A percentile compares a stretch with the other conserved stretches of the same genome.
phyloP scores from a whole-genome alignment of 176 grass and related monocot genomes.

The Tillandsia fasciculata region DNA sequence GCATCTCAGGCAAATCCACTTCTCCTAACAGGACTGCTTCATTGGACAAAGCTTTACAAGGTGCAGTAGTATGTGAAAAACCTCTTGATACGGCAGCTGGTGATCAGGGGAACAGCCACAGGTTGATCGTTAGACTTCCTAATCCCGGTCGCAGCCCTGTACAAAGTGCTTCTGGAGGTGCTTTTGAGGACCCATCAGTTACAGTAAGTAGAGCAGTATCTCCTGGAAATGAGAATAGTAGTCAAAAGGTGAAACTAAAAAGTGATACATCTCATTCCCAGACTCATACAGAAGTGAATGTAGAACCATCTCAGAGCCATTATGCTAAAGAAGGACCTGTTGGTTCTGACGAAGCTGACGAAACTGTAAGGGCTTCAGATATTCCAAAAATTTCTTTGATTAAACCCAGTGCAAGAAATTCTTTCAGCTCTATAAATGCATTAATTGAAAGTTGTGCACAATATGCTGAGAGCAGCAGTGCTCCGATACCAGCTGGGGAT shows the following conservation, averaged over 20 bases:
- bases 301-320: slow-evolving; percentile 29
- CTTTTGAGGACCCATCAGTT: slow-evolving; percentile 46
- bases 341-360: slow-evolving; percentile 23
- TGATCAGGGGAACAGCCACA: slow-evolving; percentile 49
- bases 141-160: slow-evolving; percentile 59
- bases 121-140: slow-evolving; percentile 58
- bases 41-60: slow-evolving; percentile 45
- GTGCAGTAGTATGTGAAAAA: slow-evolving; percentile 51
- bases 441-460: slow-evolving; percentile 79
- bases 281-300: slow-evolving; percentile 14
- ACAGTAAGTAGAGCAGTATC: slow-evolving; percentile 41
- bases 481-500: slow-evolving; percentile 53
- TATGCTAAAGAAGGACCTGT: slow-evolving; percentile 40
- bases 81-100: slow-evolving; percentile 28
- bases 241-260: slow-evolving; percentile 48
- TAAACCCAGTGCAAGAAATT: slow-evolving; percentile 34
- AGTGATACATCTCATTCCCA: slow-evolving; percentile 19
- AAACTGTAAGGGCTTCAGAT: slow-evolving; percentile 32
- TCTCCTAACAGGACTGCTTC: slow-evolving; percentile 32
- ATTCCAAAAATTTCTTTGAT: slow-evolving; percentile 14
- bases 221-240: slow-evolving; percentile 43
- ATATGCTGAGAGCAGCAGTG: slow-evolving; percentile 49
- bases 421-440: slow-evolving; percentile 84
- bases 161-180: slow-evolving; percentile 40
- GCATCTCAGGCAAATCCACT: slow-evolving; percentile 29